Conservation (phyloP, 352 stramenopile genomes). For the Globisporangium camurandrum region DNA sequence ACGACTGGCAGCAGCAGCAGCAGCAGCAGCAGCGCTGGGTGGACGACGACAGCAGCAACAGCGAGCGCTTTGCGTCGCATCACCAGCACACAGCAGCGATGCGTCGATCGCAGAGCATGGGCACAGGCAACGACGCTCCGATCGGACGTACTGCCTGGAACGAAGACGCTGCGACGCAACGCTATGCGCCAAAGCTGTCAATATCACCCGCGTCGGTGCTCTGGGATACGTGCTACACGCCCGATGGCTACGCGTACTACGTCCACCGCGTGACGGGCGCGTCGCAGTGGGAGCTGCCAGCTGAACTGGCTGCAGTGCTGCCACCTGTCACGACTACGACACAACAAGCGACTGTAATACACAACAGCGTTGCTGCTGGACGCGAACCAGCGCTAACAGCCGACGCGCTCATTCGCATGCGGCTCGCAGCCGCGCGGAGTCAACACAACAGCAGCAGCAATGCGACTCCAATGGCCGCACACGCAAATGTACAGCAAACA, state of each 20-base stretch:
- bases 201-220: slow-evolving; percentile 4
- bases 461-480: neutral
- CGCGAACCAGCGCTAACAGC: slow-evolving; percentile 19
- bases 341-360: neutral
- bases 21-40: neutral
- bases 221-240: slow-evolving; percentile 66
- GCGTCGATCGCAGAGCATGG: no score
- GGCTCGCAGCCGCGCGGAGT: slow-evolving; percentile 25
- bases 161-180: neutral
- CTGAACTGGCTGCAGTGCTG: neutral
- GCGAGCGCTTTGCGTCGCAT: no score
- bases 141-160: no score
- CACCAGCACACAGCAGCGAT: no score
- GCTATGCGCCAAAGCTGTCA: neutral
- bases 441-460: slow-evolving; percentile 13
- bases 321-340: no score
- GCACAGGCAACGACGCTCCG: no score
- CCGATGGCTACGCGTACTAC: slow-evolving; percentile 77
- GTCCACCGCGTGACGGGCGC: slow-evolving; percentile 55
- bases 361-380: neutral
- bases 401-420: slow-evolving; percentile 39
- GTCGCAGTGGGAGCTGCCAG: slow-evolving; percentile 75
- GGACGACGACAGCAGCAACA: no score
- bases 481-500: neutral
- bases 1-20: neutral